Evolutionary conservation across 345 rosid genomes (phyloP), one percentile per base, ranked within the genome.

Genomic region (Bruguiera sexangula): DNA sequence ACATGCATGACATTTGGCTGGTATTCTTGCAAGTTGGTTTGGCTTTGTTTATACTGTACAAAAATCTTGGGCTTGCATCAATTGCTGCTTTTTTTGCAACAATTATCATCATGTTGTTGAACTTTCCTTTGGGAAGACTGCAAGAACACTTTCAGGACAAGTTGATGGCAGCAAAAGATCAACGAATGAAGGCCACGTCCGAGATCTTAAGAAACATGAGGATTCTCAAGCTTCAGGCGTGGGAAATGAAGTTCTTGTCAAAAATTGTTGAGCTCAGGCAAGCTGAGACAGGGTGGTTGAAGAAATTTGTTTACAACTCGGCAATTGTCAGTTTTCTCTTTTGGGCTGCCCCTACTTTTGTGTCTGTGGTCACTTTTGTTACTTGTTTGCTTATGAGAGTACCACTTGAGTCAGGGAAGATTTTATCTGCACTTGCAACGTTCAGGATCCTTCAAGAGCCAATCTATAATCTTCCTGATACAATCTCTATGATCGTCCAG

Each of bases 231-330:
- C 80, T 76, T 63, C 83, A 80, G 60, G 83, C 73, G 24, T 80
- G 83, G 83, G 83, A 80, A 66, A 76, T 76, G 76, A 80, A 69
- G 24, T 80, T 80, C 62, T 53, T 80, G 65, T 73, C 78, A 8
- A 80, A 76, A 69, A 70, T 76, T 63, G 26, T 57, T 34, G 73
- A 76, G 21, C 80, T 76, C 15, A 74, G 83, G 48, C 15, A 63
- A 15, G 52, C 50, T 8, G 83, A 80, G 43, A 24, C 60, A 8
- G 71, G 76, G 10, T 80, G 83, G 78, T 51, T 80, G 75, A 80
- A 67, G 53, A 80, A 76, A 55, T 76, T 29, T 63, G 60, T 76
- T 22, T 80, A 76, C 43, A 62, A 56, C 73, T 24, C 62, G 0
- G 67, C 70, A 31, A 30, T 73, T 27, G 21, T 63, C 30, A 66